Percentiles rank a stretch among this genome's conserved stretches.
phyloP scores from a whole-genome alignment of 225 moss, liverwort and hornwort genomes.

The Pleurozium schreberi region DNA sequence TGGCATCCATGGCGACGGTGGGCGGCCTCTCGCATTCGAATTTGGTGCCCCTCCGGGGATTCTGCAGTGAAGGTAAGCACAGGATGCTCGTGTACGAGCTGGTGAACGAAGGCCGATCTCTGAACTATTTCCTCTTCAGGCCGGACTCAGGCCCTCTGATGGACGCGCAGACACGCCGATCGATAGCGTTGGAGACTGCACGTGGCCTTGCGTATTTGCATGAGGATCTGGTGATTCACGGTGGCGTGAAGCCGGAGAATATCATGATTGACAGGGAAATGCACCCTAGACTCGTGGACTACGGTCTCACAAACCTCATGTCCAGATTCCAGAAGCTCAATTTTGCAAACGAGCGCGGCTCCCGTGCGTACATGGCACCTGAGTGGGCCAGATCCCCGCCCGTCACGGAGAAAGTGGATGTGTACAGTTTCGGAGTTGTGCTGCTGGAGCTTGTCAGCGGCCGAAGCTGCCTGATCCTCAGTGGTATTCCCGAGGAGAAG shows the following conservation, averaged over 20 bases:
- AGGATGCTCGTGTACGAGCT: conserved; percentile 55
- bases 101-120: conserved; percentile 41
- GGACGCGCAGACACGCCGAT: conserved; percentile 20
- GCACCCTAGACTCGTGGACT: conserved; percentile 41
- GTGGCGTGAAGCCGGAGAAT: conserved; percentile 53
- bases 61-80: conserved; percentile 44
- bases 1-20: conserved; percentile 34
- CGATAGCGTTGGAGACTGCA: conserved; percentile 45
- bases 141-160: conserved; percentile 19
- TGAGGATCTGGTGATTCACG: conserved; percentile 28
- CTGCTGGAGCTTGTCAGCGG: conserved; percentile 50
- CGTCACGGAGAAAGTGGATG: conserved; percentile 40
- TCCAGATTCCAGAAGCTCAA: conserved; percentile 6
- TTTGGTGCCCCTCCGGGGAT: conserved; percentile 45
- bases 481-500: neutral
- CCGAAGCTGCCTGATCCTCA: neutral
- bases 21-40: conserved; percentile 38
- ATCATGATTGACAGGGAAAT: conserved; percentile 43
- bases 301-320: conserved; percentile 25
- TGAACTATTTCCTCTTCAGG: conserved; percentile 49
- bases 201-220: conserved; percentile 52
- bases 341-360: conserved; percentile 12
- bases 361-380: conserved; percentile 53
- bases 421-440: conserved; percentile 73
- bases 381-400: conserved; percentile 33